Percentiles rank a stretch among this genome's conserved stretches.
These are phyloP conservation scores for Plasmodium gonderi DNA, from an alignment of 169 alveolate genomes.

Conservation along the genomic window DNA sequence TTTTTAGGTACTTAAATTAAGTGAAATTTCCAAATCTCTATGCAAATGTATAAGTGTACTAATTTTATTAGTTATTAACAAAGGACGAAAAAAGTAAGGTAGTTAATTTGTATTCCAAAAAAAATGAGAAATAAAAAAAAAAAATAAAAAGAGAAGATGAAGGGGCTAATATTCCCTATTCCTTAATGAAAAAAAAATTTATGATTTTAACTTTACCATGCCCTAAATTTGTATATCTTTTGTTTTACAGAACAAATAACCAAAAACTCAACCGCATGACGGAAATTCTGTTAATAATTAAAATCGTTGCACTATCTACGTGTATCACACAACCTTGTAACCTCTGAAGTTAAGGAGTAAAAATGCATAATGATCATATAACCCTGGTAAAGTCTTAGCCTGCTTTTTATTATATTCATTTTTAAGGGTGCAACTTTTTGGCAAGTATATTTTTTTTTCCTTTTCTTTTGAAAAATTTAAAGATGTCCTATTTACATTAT, in stretches of 20 bases:
- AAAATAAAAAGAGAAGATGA: not conserved
- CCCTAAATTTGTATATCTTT: no score
- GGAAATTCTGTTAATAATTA: not conserved
- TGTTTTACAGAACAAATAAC: not conserved
- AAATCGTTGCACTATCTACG: constrained; percentile 5
- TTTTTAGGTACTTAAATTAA: not conserved
- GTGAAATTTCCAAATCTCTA: not conserved
- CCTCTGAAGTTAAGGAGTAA: constrained; percentile 35
- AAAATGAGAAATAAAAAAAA: not conserved
- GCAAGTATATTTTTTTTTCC: constrained; percentile 8
- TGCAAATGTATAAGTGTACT: not conserved
- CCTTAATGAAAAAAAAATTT: not conserved
- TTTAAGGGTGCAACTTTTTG: not conserved
- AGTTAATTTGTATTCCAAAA: not conserved
- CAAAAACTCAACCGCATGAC: not conserved
- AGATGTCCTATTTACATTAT: constrained; percentile 15
- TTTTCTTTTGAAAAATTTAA: constrained; percentile 43
- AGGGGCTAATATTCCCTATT: not conserved
- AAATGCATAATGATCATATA: constrained; percentile 55
- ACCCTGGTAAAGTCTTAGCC: constrained; percentile 11
- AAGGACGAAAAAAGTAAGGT: not conserved
- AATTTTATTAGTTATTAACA: not conserved
- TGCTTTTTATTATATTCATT: constrained; percentile 11
- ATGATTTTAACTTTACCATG: not conserved
- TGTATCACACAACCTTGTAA: constrained; percentile 29